Evolutionary conservation across 1,139 yeast species (phyloP), one percentile per base, ranked within the genome.

Genomic region (Meyerozyma guilliermondii): DNA sequence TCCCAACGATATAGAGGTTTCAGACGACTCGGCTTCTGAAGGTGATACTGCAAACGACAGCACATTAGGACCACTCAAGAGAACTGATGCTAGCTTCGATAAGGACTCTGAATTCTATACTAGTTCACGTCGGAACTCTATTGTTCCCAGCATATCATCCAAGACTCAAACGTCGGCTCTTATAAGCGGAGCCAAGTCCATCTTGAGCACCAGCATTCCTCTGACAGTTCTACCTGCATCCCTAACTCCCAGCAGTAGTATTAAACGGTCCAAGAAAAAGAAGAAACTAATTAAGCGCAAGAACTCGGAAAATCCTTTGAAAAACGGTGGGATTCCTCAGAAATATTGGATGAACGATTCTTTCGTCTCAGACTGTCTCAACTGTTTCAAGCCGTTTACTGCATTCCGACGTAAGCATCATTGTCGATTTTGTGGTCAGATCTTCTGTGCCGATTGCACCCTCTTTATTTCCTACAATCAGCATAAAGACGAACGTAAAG

Each of bases 271-370:
- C 13, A 50, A 43, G 28, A 57, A 54, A 40, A 56, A 52, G 42
- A 56, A 55, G 44, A 60, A 59, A 43, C 60, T 55, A 42, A 60
- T 58, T 40, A 65, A 66, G 42, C 75, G 59, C 46, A 65, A 57
- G 58, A 61, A 61, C 41, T 69, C 74, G 3, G 70, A 71, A 40
- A 73, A 73, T 43, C 78, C 78, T 1, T 61, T 73, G 59, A 65
- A 77, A 49, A 68, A 66, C 38, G 77, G 74, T 53, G 62, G 78
- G 2, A 67, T 81, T 2, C 82, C 86, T 0, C 76, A 75, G 41
- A 87, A 85, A 54, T 87, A 85, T 57, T 87, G 96, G 96, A 87
- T 87, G 95, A 85, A 87, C 58, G 95, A 87, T 61, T 87, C 87
- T 40, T 84, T 85, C 55, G 92, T 89, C 0, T 76, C 82, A 6